Evolutionary conservation across 208 protist species (phyloP).

Genomic region (Trichomonas vaginalis): DNA sequence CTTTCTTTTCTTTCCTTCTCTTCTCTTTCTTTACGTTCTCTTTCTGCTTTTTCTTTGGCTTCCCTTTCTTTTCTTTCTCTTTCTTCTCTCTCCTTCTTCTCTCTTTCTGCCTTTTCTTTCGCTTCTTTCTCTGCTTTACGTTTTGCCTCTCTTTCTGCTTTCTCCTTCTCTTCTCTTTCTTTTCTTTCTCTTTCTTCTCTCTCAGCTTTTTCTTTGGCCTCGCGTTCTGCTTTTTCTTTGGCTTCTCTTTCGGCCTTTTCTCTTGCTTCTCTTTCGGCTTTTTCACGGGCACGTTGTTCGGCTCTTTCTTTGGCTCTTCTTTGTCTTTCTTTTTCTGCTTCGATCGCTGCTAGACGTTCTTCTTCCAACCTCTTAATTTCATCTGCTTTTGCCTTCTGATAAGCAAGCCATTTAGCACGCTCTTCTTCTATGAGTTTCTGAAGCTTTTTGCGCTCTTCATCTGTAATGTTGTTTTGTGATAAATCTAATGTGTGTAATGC

Average conservation of each 20-base stretch:
- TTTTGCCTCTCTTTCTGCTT: not conserved
- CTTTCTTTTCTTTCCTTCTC: not conserved
- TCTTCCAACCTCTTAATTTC: not conserved
- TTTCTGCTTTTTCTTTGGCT: not conserved
- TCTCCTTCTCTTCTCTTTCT: not conserved
- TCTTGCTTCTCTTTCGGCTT: not conserved
- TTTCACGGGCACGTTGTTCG: not conserved
- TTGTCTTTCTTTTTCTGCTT: not conserved
- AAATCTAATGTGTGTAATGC: not conserved
- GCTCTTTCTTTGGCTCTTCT: not conserved
- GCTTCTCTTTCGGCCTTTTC: not conserved
- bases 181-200: not conserved
- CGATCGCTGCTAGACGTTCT: not conserved
- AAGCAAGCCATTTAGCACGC: not conserved
- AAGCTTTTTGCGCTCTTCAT: not conserved
- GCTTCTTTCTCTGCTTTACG: not conserved
- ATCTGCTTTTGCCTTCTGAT: not conserved
- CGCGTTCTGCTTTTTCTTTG: not conserved
- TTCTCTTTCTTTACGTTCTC: not conserved
- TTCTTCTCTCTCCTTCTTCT: not conserved
- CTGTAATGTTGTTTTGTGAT: not conserved
- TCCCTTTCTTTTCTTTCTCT: not conserved
- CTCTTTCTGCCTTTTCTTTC: not conserved
- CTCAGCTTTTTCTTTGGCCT: not conserved
- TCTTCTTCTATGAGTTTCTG: not conserved